phyloP scores from a whole-genome alignment of 768 basidiomycete species.

The Boletus subparvulus region DNA sequence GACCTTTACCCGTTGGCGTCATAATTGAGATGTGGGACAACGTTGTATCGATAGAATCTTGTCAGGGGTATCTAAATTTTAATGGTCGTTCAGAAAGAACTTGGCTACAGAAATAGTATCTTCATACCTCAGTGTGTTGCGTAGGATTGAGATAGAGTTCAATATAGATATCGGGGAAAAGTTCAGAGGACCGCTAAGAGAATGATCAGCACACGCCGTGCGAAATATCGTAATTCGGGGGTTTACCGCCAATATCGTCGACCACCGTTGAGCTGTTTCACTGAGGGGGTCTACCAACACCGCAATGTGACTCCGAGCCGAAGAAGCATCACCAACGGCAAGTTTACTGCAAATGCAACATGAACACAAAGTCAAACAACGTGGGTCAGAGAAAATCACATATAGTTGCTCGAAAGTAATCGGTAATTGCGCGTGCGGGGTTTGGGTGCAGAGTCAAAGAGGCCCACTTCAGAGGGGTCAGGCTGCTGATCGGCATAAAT shows the following conservation, averaged over 20 bases:
- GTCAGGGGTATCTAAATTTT: constrained; percentile 76
- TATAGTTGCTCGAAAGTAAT: constrained; percentile 56
- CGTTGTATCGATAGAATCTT: constrained; percentile 84
- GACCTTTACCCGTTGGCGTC: constrained; percentile 61
- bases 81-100: not conserved
- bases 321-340: constrained; percentile 61
- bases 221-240: not conserved
- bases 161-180: constrained; percentile 62
- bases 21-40: constrained; percentile 57
- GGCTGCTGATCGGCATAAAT: constrained; percentile 69
- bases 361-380: not conserved
- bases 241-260: constrained; percentile 69
- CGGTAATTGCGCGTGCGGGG: constrained; percentile 63
- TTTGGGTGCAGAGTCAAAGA: constrained; percentile 64
- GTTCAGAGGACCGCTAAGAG: constrained; percentile 29
- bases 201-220: not conserved
- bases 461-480: constrained; percentile 68
- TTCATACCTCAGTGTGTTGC: constrained; percentile 61
- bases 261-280: constrained; percentile 83
- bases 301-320: constrained; percentile 67
- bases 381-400: constrained; percentile 47
- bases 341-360: constrained; percentile 51
- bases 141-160: constrained; percentile 81
- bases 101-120: not conserved
- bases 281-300: constrained; percentile 84